Evolutionary conservation across 495 filamentous ascomycete species (phyloP), one percentile per base, ranked within the genome.

Genomic region (Penicillium tannophilum): DNA sequence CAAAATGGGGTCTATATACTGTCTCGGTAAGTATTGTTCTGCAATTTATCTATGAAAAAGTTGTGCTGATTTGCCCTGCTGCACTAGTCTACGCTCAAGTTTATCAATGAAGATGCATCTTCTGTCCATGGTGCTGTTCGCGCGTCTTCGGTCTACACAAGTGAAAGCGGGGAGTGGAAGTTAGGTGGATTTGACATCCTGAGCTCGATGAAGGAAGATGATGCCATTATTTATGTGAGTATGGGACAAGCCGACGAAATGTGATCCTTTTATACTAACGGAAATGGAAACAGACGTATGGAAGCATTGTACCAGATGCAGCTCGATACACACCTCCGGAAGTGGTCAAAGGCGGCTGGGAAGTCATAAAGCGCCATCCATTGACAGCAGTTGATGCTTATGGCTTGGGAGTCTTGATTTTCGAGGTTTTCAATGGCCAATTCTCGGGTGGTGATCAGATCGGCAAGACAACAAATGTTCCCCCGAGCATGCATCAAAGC

Each of bases 161-260:
- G 91, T 70, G 93, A 98, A 70, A 97, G 94, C 73, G 94, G 94
- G 30, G 94, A 98, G 70, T 98, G 94, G 94, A 97, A 94, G 70
- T 76, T 98, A 3, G 92, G 90, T 4, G 94, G 94, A 9, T 94
- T 98, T 56, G 95, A 98, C 61, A 82, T 96, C 10, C 70, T 98
- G 39, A 97, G 93, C 74, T 96, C 90, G 20, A 88, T 97, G 74
- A 97, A 96, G 68, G 94, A 98, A 36, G 93, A 97, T 55, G 89
- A 96, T 52, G 89, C 91, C 8, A 80, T 96, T 42, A 92, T 97
- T 64, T 96, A 96, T 71, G 90, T 93, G 64, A 60, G 88, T 77
- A n/a, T 19, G n/a, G 10, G 3, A 41, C 14, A 35, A 36, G 3
- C 14, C 16, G 19, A 9, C 35, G 16, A 6, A 8, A 28, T 2